Conservation (phyloP, 148 eudicot genomes). For the Agrostemma githago region DNA sequence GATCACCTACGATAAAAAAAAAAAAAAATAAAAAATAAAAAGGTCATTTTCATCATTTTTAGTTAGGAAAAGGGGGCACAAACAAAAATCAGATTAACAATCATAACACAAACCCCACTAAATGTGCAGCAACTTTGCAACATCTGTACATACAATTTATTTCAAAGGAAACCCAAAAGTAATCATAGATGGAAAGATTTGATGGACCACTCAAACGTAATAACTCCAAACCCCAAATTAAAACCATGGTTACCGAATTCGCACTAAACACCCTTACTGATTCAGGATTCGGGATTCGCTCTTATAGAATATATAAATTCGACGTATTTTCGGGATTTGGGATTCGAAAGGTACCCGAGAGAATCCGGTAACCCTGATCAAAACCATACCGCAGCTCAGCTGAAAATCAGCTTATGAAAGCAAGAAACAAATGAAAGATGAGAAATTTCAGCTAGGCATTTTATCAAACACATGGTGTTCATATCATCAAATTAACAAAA, state of each 20-base stretch:
- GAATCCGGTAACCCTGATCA: background rate
- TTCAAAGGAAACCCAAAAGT: background rate
- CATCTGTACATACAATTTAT: background rate
- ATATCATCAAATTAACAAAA: constrained; percentile 8
- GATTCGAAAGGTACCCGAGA: too few species aligned
- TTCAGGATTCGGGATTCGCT: too few species aligned
- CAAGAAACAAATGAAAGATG: background rate
- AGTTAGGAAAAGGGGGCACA: background rate
- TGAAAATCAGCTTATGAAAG: constrained; percentile 4
- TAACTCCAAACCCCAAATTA: constrained; percentile 1
- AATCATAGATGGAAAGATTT: constrained; percentile 3
- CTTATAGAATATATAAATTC: too few species aligned
- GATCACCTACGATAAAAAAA: background rate
- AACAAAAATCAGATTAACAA: constrained; percentile 11
- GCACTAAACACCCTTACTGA: too few species aligned
- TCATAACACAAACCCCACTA: background rate
- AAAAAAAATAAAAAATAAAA: background rate
- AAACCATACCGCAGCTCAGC: background rate
- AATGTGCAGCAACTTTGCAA: background rate
- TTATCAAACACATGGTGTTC: constrained; percentile 25
- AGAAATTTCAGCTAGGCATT: constrained; percentile 19
- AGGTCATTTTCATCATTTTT: background rate
- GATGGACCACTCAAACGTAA: constrained; percentile 2
- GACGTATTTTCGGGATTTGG: too few species aligned
- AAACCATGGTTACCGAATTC: too few species aligned